Percentiles rank a stretch among this genome's conserved stretches.
phyloP scores from a whole-genome alignment of 2,329 filamentous ascomycete species.

The Aphanoascus verrucosus region DNA sequence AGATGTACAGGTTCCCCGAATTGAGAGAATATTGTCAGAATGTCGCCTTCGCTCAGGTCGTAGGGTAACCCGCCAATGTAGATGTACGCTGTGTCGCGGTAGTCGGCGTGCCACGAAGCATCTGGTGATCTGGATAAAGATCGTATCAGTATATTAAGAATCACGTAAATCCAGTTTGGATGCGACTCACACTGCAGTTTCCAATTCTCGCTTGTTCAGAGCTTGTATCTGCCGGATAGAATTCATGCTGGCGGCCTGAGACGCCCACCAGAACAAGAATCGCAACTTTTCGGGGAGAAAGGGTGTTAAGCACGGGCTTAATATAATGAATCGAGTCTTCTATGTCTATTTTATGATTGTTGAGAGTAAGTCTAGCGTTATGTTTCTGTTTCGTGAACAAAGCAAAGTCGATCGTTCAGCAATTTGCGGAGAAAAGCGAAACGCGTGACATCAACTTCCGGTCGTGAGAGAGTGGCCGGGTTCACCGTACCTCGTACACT shows the following conservation, averaged over 20 bases:
- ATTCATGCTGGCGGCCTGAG: constrained; percentile 55
- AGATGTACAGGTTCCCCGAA: constrained; percentile 91
- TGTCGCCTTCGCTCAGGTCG: constrained; percentile 87
- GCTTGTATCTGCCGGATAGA: constrained; percentile 83
- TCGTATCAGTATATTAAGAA: constrained; percentile 20
- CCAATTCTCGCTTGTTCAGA: constrained; percentile 89
- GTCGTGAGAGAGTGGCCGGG: not conserved
- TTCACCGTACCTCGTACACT: not conserved
- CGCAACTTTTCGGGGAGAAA: not conserved
- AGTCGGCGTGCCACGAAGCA: constrained; percentile 94
- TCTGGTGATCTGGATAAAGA: constrained; percentile 53
- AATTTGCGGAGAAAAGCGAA: not conserved
- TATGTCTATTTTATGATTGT: not conserved
- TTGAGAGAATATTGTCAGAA: constrained; percentile 93
- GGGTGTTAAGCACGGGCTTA: not conserved
- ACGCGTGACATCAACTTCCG: constrained; percentile 15
- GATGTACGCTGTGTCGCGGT: constrained; percentile 91
- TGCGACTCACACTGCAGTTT: constrained; percentile 63
- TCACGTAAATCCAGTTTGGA: not conserved
- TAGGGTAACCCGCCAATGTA: constrained; percentile 92
- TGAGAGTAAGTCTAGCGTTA: not conserved
- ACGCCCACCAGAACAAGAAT: not conserved
- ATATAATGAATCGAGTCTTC: no score
- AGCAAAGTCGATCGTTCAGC: not conserved
- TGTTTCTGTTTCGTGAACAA: not conserved